Base-by-base conservation (phyloP, 1,139 yeast species). In the Diutina ranongensis region DNA sequence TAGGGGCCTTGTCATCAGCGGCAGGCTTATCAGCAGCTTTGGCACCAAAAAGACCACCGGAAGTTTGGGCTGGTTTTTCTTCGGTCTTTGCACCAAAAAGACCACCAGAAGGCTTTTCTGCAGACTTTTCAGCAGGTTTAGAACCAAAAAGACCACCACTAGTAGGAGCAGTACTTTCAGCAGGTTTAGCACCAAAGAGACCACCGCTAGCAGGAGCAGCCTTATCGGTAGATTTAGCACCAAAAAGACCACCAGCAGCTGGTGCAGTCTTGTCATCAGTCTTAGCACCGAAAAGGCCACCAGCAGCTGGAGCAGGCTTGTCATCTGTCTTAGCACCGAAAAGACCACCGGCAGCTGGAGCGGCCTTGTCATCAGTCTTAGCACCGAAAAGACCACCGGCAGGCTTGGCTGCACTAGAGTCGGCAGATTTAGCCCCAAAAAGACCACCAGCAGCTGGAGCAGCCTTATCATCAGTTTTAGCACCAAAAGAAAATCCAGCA, bases 1-100 rank as follows among this genome's bases (percentile, higher is more conserved):
- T 22, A 71, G 72, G 55, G 18, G 19, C 44, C 3, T 16, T 20
- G 16, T 3, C 15, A n/a, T 28, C 42, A 13, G 16, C 40, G 15
- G 32, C 32, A 12, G 42, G 42, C 15, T 40, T 45, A 32, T 38
- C 42, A n/a, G 25, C 18, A 8, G 21, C 22, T 9, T n/a, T 16
- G 12, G 18, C 41, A 3, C 36, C 36, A 34, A 34, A 34, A 15
- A 34, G 20, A 34, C 36, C 36, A 13, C 40, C 40, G 12, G 41
- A 2, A 21, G 41, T 28, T 5, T 27, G 40, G 3, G 46, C 51
- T 35, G 50, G 48, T 15, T 35, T 38, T 3, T 21, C 40, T n/a
- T 40, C 44, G n/a, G 44, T 21, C 28, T 36, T 45, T 33, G 38
- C 35, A 12, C 44, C 46, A 46, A 45, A 21, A 36, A 52, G 49